phyloP scores from a whole-genome alignment of 179 eudicot species.

The Actinidia chinensis region DNA sequence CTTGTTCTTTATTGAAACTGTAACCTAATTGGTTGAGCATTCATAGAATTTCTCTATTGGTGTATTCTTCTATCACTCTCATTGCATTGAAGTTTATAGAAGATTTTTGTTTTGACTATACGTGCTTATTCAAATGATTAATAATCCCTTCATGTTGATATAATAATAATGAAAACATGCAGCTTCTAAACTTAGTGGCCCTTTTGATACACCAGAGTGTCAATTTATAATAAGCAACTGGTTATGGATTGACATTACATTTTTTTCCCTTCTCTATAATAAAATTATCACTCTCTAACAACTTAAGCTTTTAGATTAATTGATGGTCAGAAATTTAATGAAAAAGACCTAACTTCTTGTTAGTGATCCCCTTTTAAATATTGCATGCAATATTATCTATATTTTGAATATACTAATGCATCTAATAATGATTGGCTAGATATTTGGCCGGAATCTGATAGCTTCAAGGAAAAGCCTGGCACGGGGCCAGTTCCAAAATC shows the following conservation, averaged over 20 bases:
- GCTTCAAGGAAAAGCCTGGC: constrained; percentile 42
- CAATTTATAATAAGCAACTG: too few species aligned
- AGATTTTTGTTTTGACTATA: background rate
- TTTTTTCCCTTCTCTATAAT: too few species aligned
- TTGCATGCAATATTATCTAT: background rate
- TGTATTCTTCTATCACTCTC: background rate
- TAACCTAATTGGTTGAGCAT: background rate
- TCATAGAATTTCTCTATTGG: background rate
- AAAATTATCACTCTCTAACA: too few species aligned
- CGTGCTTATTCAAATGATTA: background rate
- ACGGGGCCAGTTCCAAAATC: constrained; percentile 30
- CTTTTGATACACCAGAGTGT: background rate
- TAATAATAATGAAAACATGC: background rate
- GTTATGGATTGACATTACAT: too few species aligned
- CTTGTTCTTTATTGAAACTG: background rate
- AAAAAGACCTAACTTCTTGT: background rate
- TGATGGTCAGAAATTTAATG: too few species aligned
- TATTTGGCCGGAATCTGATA: constrained; percentile 51
- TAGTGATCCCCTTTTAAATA: background rate
- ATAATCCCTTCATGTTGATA: background rate
- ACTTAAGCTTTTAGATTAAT: too few species aligned
- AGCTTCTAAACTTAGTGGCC: constrained; percentile 1
- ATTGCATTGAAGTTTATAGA: background rate
- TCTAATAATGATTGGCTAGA: constrained; percentile 24
- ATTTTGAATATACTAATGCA: background rate